Evolutionary conservation across 78 protist genomes (phyloP).

Genomic region (Chrysochromulina parva): DNA sequence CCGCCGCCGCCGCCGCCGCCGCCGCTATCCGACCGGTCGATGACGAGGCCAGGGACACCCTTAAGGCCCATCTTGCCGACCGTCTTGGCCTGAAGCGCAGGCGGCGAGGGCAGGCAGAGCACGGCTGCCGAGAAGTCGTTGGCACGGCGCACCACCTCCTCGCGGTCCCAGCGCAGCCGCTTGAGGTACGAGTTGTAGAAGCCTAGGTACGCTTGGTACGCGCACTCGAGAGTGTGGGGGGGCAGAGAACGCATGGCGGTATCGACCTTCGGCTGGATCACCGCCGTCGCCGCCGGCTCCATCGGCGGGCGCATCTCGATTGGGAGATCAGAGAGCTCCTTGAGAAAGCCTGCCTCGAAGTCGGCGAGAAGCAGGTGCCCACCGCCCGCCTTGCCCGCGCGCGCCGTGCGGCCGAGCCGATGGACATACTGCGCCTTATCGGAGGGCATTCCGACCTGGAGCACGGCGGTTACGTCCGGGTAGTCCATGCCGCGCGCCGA

Average conservation of each 20-base stretch:
- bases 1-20: slow-evolving; percentile 12
- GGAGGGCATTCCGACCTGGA: slow-evolving; percentile 56
- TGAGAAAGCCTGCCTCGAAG: slow-evolving; percentile 28
- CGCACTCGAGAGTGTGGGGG: neutral
- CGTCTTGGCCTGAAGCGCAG: slow-evolving; percentile 44
- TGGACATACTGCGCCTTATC: slow-evolving; percentile 70
- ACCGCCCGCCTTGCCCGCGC: slow-evolving; percentile 72
- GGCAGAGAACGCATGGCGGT: neutral
- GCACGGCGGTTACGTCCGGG: slow-evolving; percentile 56
- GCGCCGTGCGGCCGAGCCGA: slow-evolving; percentile 77
- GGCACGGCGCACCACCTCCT: slow-evolving; percentile 13
- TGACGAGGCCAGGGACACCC: slow-evolving; percentile 51
- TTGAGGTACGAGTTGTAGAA: slow-evolving; percentile 46
- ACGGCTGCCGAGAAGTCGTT: neutral
- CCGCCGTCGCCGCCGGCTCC: neutral
- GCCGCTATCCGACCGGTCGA: neutral
- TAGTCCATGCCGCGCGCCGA: slow-evolving; percentile 67
- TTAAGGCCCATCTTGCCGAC: slow-evolving; percentile 63
- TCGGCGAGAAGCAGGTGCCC: slow-evolving; percentile 48
- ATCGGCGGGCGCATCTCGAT: neutral
- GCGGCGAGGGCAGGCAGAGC: slow-evolving; percentile 2
- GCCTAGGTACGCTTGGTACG: slow-evolving; percentile 58
- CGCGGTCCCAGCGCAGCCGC: slow-evolving; percentile 26
- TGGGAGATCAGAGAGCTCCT: slow-evolving; percentile 21
- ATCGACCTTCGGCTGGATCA: neutral